Base-by-base conservation (phyloP, 2,329 filamentous ascomycete genomes). In the Beauveria australis region DNA sequence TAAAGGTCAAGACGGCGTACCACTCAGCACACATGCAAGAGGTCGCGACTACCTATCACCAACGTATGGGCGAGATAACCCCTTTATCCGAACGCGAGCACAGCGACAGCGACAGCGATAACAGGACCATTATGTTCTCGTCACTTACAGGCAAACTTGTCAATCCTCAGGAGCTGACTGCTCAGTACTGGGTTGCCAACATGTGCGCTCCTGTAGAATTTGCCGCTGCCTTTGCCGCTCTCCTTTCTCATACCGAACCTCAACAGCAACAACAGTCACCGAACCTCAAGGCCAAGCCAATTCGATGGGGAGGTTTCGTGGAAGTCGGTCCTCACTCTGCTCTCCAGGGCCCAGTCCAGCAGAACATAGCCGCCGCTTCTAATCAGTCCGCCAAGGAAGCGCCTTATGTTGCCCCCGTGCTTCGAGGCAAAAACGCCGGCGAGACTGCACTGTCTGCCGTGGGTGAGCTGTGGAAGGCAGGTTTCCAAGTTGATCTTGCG, bases 401-500 rank as follows among this genome's bases (percentile, higher is more conserved):
- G 5, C 54, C 54, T 1, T 57, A 57, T 28, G 16, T 44, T 9
- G 43, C 24, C 6, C 26, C 41, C 9, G n/a, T 57, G 18, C 41
- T 58, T 5, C 55, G 55, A 18, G 26, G 30, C 18, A 76, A 79
- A n/a, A 60, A 64, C 26, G 61, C 58, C 19, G 24, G 48, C 8
- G 57, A 55, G 1, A 44, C 7, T 0, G 3, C 57, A 12, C 18
- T 63, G 9, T 60, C 56, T 3, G 37, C 77, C 2, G 74, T 73
- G 18, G 48, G 61, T 3, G 59, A 49, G 5, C 49, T 59, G 1
- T 28, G 63, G 63, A 70, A 68, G 18, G 76, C 73, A 56, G 78
- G 78, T 1, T 70, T 69, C 7, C 54, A 66, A 8, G 66, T 80
- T 6, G 70, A 80, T 60, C 73, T 81, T 41, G 69, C 70, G 46